Evolutionary conservation across 257 asterid genomes (phyloP).

Genomic region (Haberlea rhodopensis): DNA sequence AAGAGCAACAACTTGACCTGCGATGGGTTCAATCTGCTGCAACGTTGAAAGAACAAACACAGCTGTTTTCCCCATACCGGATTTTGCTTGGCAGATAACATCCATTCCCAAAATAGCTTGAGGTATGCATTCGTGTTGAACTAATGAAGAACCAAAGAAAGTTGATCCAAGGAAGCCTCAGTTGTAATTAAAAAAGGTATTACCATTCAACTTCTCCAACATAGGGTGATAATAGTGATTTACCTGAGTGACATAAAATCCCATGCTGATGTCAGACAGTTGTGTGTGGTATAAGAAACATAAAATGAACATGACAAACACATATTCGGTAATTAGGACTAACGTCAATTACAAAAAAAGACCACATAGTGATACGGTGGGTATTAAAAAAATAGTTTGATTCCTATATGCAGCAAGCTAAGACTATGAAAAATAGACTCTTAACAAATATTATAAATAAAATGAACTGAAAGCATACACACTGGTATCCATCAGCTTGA

Average conservation of each 20-base stretch:
- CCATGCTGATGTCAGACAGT: constrained; percentile 13
- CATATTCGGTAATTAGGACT: background rate
- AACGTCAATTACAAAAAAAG: too few relatives aligned
- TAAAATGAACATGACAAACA: background rate
- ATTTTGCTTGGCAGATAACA: constrained; percentile 94
- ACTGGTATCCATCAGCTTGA: background rate
- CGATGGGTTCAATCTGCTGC: constrained; percentile 84
- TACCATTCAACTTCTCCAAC: constrained; percentile 80
- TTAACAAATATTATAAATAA: too few relatives aligned
- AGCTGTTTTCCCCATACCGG: constrained; percentile 97
- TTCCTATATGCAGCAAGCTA: background rate
- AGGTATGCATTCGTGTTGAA: constrained; percentile 96
- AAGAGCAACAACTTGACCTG: constrained; percentile 91
- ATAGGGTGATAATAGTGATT: constrained; percentile 53
- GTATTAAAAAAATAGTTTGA: background rate
- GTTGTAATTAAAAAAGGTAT: constrained; percentile 64
- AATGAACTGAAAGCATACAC: background rate
- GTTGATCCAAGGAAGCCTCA: constrained; percentile 78
- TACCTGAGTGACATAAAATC: constrained; percentile 53
- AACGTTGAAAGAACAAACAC: constrained; percentile 87
- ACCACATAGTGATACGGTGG: too few relatives aligned
- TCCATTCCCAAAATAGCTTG: constrained; percentile 97
- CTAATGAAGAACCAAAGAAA: constrained; percentile 87
- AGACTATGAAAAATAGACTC: background rate
- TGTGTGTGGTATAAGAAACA: background rate